Evolutionary conservation across 768 basidiomycete species (phyloP).

Genomic region (Kwoniella newhampshirensis): DNA sequence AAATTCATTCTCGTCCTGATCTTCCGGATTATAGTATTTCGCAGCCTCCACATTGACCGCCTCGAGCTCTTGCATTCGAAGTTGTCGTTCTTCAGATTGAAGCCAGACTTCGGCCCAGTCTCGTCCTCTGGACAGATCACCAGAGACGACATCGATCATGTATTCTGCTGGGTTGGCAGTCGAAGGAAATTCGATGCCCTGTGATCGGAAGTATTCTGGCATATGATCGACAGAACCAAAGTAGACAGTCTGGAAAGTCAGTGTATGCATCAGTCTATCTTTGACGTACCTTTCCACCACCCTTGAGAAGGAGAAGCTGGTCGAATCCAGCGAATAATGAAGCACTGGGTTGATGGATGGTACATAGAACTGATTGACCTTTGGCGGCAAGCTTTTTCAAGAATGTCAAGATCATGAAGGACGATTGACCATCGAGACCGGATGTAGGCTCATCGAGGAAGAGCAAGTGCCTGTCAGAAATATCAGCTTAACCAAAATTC

Average conservation of each 20-base stretch:
- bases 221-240: conserved; percentile 35
- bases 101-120: conserved; percentile 84
- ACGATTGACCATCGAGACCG: conserved; percentile 59
- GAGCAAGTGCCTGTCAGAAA: conserved; percentile 56
- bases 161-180: conserved; percentile 74
- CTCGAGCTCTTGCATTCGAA: conserved; percentile 55
- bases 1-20: conserved; percentile 34
- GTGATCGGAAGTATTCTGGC: conserved; percentile 64
- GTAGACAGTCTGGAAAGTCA: no score
- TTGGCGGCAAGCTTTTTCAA: conserved; percentile 70
- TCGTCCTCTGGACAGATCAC: conserved; percentile 62
- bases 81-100: conserved; percentile 62
- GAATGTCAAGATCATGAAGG: conserved; percentile 61
- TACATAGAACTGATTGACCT: conserved; percentile 84
- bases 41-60: conserved; percentile 56
- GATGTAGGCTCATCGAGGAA: conserved; percentile 89
- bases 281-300: conserved; percentile 62
- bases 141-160: conserved; percentile 63
- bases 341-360: conserved; percentile 60
- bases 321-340: conserved; percentile 80
- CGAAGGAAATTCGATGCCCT: conserved; percentile 62
- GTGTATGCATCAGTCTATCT: no score
- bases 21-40: conserved; percentile 54
- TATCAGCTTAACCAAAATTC: background rate
- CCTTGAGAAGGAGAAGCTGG: conserved; percentile 68